Evolutionary conservation across 1,284 basidiomycete species (phyloP), one percentile per base, ranked within the genome.

Genomic region (Moesziomyces globuligerus): DNA sequence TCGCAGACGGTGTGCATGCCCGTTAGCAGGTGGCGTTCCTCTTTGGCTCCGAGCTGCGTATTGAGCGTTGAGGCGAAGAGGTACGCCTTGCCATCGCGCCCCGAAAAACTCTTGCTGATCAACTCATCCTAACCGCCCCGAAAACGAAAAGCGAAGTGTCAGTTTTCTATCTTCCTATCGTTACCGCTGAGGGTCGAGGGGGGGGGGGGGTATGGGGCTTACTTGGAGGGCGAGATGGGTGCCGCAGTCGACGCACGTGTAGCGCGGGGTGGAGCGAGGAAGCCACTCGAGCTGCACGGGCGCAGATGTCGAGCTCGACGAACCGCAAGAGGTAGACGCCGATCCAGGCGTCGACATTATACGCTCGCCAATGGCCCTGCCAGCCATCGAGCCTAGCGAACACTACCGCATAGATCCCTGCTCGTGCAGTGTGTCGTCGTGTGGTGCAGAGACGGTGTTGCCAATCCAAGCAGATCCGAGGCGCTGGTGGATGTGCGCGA

Each of bases 91-190:
- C 91, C 92, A 60, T 93, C 91, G 67, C 92, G 84, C 1, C 91
- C 91, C 21, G 90, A 90, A 84, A 93, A 93, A 0, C 90, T 84
- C 80, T 93, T 93, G 83, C 90, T 91, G 70, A 93, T 90, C 10
- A 92, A 83, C 72, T 93, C 91, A 76, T 93, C 91, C 82, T 93
- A 28, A 9, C n/a, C 4, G 5, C 13, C 7, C 25, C 18, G 23
- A 54, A 13, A 20, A 20, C 11, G 38, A n/a, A 7, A 46, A 29
- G 29, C n/a, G 7, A 21, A n/a, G n/a, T n/a, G n/a, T n/a, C n/a
- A n/a, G n/a, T n/a, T n/a, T n/a, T n/a, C n/a, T n/a, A n/a, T n/a
- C n/a, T n/a, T n/a, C n/a, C n/a, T n/a, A n/a, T n/a, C n/a, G n/a
- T n/a, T n/a, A n/a, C n/a, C n/a, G 46, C 13, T 26, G 20, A 43